Conservation (phyloP, 1,284 basidiomycete species). For the Neonothopanus nambi region DNA sequence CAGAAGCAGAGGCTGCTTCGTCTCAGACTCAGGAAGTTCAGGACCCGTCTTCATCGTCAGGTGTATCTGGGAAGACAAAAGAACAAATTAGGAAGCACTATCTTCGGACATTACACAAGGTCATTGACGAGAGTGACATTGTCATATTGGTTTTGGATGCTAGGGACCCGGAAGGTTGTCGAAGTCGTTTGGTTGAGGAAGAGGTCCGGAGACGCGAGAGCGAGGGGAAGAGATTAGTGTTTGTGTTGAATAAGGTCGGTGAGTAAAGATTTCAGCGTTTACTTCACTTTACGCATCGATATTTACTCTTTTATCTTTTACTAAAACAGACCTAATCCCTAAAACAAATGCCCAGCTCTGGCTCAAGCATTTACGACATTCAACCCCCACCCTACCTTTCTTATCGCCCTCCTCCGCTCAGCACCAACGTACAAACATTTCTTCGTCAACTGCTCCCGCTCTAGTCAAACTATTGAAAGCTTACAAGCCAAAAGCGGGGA, state of each 20-base stretch:
- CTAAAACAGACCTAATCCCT: conserved; percentile 95
- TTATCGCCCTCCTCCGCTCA: conserved; percentile 84
- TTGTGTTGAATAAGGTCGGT: conserved; percentile 94
- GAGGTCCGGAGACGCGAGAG: conserved; percentile 82
- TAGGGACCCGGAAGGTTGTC: conserved; percentile 87
- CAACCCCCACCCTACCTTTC: conserved; percentile 93
- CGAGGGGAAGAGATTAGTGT: conserved; percentile 87
- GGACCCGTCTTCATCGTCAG: conserved; percentile 34
- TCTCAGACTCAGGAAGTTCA: conserved; percentile 22
- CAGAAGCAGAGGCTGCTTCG: conserved; percentile 31
- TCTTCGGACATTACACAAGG: conserved; percentile 81
- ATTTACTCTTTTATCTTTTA: conserved; percentile 13
- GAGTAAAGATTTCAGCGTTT: conserved; percentile 28
- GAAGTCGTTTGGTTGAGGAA: conserved; percentile 87
- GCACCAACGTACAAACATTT: conserved; percentile 82
- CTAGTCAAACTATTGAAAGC: conserved; percentile 90
- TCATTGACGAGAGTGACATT: conserved; percentile 92
- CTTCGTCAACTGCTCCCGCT: conserved; percentile 74
- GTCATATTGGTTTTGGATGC: conserved; percentile 89
- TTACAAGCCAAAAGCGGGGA: conserved; percentile 76
- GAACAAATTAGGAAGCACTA: conserved; percentile 70
- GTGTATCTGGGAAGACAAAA: conserved; percentile 51
- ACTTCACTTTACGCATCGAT: neutral
- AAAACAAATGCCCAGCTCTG: conserved; percentile 87
- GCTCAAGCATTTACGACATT: conserved; percentile 88